These are phyloP conservation scores for Lactarius indigo DNA, from an alignment of 768 basidiomycete species.

Conservation along the genomic window DNA sequence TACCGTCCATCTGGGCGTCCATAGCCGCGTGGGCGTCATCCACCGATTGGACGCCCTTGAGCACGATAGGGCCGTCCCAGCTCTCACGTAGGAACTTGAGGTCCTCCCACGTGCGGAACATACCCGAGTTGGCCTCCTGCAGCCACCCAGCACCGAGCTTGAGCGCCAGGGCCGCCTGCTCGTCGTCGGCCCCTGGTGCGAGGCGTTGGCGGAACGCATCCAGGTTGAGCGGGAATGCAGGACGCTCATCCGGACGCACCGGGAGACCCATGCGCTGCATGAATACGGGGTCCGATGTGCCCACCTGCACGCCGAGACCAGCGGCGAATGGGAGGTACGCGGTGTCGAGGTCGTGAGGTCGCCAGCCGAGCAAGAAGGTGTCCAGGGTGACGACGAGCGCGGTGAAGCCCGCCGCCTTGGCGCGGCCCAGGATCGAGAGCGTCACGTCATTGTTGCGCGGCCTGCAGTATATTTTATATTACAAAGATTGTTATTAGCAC, in stretches of 20 bases:
- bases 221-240: conserved; percentile 60
- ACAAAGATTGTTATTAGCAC: not conserved
- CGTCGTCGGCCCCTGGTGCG: conserved; percentile 42
- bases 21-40: conserved; percentile 70
- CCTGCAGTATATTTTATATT: conserved; percentile 37
- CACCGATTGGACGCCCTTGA: conserved; percentile 74
- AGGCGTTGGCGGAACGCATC: conserved; percentile 41
- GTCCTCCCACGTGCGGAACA: conserved; percentile 68
- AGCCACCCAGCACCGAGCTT: conserved; percentile 63
- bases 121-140: conserved; percentile 57
- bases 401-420: conserved; percentile 61
- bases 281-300: conserved; percentile 73
- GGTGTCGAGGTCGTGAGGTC: conserved; percentile 65
- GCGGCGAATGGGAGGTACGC: conserved; percentile 64
- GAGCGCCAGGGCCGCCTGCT: conserved; percentile 36
- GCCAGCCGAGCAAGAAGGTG: conserved; percentile 69
- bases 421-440: conserved; percentile 60
- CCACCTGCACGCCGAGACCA: conserved; percentile 64
- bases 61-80: conserved; percentile 78
- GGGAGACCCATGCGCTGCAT: conserved; percentile 55
- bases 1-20: conserved; percentile 62
- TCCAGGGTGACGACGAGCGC: conserved; percentile 79
- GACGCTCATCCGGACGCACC: conserved; percentile 40
- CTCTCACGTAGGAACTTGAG: conserved; percentile 62
- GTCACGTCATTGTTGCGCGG: conserved; percentile 58